Percentiles rank a stretch among this genome's conserved stretches.
phyloP scores from a whole-genome alignment of 257 asterid species.

The Salvia rosmarinus region DNA sequence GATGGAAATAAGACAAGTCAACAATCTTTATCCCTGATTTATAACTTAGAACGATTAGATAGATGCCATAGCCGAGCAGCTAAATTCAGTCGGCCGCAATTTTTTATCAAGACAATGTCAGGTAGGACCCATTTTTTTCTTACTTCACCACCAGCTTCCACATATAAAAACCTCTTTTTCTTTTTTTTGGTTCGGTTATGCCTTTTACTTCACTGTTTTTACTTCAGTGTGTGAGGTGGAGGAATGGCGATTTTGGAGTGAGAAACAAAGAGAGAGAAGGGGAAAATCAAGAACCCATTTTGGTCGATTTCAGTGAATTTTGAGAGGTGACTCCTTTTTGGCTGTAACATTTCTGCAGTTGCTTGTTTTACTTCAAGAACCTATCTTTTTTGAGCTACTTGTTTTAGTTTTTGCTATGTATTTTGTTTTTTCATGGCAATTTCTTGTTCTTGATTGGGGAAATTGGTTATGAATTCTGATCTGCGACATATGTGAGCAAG shows the following conservation, averaged over 20 bases:
- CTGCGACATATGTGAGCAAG: constrained; percentile 17
- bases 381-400: not conserved
- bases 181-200: not conserved
- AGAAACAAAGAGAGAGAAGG: constrained; percentile 19
- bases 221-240: constrained; percentile 21
- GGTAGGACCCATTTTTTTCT: constrained; percentile 27
- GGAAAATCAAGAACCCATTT: constrained; percentile 35
- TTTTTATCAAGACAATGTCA: constrained; percentile 25
- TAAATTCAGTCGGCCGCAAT: constrained; percentile 32
- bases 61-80: constrained; percentile 18
- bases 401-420: not conserved
- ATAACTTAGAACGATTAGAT: constrained; percentile 19
- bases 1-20: constrained; percentile 31
- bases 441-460: constrained; percentile 7
- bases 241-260: constrained; percentile 26
- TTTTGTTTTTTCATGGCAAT: constrained; percentile 13
- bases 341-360: constrained; percentile 14
- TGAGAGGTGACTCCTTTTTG: constrained; percentile 37
- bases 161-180: constrained; percentile 22
- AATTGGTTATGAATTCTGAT: constrained; percentile 18
- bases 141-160: constrained; percentile 27
- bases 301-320: constrained; percentile 26
- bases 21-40: not conserved
- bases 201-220: too few species aligned
- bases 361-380: constrained; percentile 25